phyloP scores from a whole-genome alignment of 2,329 filamentous ascomycete species.

The Calonectria henricotiae region DNA sequence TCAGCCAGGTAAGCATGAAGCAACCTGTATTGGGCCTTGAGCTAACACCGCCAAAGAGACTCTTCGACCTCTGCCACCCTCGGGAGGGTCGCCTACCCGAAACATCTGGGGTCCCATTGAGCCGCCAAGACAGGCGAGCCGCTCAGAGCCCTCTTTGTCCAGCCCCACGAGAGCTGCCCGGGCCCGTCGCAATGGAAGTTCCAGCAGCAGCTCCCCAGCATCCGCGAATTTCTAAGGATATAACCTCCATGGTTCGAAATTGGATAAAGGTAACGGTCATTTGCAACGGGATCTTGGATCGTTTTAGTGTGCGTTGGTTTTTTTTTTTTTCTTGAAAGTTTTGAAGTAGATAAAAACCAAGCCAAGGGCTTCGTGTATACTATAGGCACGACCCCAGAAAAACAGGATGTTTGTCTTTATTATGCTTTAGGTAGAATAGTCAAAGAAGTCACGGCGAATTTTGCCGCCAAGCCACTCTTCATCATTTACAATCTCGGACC shows the following conservation, averaged over 20 bases:
- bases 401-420: constrained; percentile 4
- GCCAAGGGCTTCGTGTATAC: constrained; percentile 27
- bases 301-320: neutral
- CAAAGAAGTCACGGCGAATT: neutral
- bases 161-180: constrained; percentile 14
- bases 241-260: neutral
- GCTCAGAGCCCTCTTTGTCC: constrained; percentile 26
- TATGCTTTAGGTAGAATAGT: constrained; percentile 3
- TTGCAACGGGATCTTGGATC: neutral
- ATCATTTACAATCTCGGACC: neutral
- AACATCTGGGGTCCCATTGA: constrained; percentile 55
- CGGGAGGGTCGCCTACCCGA: constrained; percentile 28
- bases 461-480: neutral
- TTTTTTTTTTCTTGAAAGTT: neutral
- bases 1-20: neutral
- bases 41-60: constrained; percentile 29
- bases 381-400: constrained; percentile 30
- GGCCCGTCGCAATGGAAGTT: constrained; percentile 3
- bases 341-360: constrained; percentile 25
- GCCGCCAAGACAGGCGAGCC: constrained; percentile 55
- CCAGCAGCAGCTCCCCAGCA: neutral
- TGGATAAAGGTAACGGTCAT: neutral
- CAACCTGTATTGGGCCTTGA: neutral
- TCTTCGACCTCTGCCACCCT: constrained; percentile 7
- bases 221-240: neutral